These are phyloP conservation scores for Mycena epipterygia DNA, from an alignment of 768 basidiomycete species.

Conservation along the genomic window DNA sequence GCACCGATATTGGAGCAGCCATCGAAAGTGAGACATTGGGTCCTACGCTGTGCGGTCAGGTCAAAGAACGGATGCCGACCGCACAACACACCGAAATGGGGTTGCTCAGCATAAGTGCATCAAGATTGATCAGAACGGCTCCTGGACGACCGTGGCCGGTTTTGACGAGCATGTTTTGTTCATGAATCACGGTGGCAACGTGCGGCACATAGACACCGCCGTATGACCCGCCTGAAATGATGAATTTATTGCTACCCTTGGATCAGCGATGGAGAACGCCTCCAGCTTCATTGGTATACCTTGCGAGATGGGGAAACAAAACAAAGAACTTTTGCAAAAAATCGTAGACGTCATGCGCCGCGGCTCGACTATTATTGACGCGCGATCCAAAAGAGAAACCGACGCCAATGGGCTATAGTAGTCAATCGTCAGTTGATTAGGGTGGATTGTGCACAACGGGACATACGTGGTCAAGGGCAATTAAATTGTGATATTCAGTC, in stretches of 20 bases:
- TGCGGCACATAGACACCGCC: background rate
- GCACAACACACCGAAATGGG: constrained; percentile 7
- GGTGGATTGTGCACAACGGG: too few relatives aligned
- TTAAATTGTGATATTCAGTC: constrained; percentile 38
- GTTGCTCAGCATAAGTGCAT: constrained; percentile 45
- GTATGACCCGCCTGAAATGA: background rate
- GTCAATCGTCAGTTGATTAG: too few relatives aligned
- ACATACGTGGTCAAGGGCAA: constrained; percentile 42
- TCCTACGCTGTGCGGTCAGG: constrained; percentile 32
- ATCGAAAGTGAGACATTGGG: constrained; percentile 38
- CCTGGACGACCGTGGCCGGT: constrained; percentile 35
- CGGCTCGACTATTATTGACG: constrained; percentile 43
- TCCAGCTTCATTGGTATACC: background rate
- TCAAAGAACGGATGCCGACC: too few relatives aligned
- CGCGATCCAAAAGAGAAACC: constrained; percentile 46
- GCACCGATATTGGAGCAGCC: constrained; percentile 45
- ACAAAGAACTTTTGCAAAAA: constrained; percentile 49
- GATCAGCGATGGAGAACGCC: background rate
- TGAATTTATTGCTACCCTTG: background rate
- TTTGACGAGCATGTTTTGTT: constrained; percentile 41
- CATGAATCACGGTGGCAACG: constrained; percentile 17
- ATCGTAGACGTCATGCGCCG: constrained; percentile 48
- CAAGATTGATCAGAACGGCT: constrained; percentile 42
- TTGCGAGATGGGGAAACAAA: background rate
- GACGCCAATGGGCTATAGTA: constrained; percentile 41